Conservation (phyloP, 306 rosid species). For the Canavalia gladiata region DNA sequence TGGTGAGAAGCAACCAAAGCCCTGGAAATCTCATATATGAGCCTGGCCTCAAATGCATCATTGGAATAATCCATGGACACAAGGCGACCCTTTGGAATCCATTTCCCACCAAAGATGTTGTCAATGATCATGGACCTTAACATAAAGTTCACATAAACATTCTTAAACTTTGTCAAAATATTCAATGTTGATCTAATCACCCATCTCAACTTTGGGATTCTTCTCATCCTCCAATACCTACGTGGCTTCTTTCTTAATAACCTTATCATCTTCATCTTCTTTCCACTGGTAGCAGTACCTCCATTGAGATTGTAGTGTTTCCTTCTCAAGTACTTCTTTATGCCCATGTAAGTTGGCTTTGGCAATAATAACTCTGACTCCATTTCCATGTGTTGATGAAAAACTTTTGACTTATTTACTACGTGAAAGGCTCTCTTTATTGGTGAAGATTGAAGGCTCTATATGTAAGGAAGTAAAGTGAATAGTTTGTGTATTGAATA, state of each 20-base stretch:
- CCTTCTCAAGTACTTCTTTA: conserved; percentile 51
- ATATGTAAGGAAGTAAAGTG: not conserved
- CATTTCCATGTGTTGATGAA: conserved; percentile 46
- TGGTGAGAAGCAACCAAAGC: conserved; percentile 52
- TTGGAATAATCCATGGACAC: conserved; percentile 23
- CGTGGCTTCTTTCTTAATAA: conserved; percentile 45
- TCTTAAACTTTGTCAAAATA: conserved; percentile 53
- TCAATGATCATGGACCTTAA: conserved; percentile 34
- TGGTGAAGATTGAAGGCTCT: not conserved
- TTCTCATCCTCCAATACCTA: conserved; percentile 58
- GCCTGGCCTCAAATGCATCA: conserved; percentile 57
- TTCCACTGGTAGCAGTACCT: not conserved
- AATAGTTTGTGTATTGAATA: no score
- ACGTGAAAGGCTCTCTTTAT: no score
- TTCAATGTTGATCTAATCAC: conserved; percentile 53
- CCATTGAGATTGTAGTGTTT: conserved; percentile 15
- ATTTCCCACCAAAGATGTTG: conserved; percentile 46
- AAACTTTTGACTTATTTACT: not conserved
- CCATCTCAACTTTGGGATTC: conserved; percentile 49
- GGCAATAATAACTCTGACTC: conserved; percentile 44
- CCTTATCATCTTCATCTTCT: conserved; percentile 41
- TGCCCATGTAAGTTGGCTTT: conserved; percentile 21
- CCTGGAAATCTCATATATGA: conserved; percentile 64
- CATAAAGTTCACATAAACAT: conserved; percentile 56
- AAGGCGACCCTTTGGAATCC: conserved; percentile 45